Evolutionary conservation across 306 rosid species (phyloP).

Genomic region (Phaseolus lunatus): DNA sequence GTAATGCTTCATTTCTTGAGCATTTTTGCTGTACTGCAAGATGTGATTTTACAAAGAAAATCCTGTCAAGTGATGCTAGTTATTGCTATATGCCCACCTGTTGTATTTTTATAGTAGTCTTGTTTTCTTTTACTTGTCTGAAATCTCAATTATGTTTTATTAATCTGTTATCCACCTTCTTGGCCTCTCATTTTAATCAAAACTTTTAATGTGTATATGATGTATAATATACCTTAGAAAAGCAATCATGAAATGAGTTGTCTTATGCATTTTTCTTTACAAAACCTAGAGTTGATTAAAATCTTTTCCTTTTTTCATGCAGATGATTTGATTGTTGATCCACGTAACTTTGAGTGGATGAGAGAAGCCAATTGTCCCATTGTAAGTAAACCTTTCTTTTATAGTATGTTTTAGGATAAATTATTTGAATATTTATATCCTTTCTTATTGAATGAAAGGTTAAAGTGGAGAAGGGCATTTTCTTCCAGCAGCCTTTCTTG

Average conservation of each 20-base stretch:
- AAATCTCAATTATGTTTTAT: conserved; percentile 17
- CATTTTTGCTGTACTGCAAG: conserved; percentile 16
- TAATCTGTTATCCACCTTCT: conserved; percentile 7
- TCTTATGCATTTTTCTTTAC: conserved; percentile 14
- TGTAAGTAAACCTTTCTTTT: conserved; percentile 63
- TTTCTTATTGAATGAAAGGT: conserved; percentile 11
- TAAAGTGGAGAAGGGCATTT: conserved; percentile 4
- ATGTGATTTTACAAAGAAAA: conserved; percentile 28
- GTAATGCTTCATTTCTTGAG: conserved; percentile 6
- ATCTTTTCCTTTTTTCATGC: conserved; percentile 40
- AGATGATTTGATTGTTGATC: conserved; percentile 99
- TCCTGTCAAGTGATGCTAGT: conserved; percentile 31
- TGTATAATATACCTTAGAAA: conserved; percentile 34
- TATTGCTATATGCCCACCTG: conserved; percentile 12
- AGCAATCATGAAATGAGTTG: conserved; percentile 14
- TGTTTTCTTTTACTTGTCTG: conserved; percentile 24
- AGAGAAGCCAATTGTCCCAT: conserved; percentile 94
- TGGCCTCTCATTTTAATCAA: conserved; percentile 26
- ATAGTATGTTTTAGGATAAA: conserved; percentile 18
- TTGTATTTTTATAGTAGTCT: conserved; percentile 34
- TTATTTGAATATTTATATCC: background rate
- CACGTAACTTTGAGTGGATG: conserved; percentile 90
- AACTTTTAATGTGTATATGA: conserved; percentile 26
- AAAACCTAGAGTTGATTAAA: conserved; percentile 24
- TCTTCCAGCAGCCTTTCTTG: background rate